Evolutionary conservation across 2,329 filamentous ascomycete species (phyloP), one percentile per base, ranked within the genome.

Genomic region (Thelonectria discophora): DNA sequence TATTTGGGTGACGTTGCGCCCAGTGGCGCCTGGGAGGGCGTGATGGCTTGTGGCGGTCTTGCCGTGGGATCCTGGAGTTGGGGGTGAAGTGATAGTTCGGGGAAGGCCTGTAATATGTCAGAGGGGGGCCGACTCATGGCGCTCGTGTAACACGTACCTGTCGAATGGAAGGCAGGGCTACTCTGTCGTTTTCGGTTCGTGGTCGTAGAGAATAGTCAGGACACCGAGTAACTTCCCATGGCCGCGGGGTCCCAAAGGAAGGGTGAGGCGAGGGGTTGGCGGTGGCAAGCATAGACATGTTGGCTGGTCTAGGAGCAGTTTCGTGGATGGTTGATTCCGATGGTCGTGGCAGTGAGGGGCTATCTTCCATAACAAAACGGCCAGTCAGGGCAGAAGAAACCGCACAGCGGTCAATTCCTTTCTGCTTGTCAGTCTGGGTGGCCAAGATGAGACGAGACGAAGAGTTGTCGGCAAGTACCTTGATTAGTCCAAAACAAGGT

Each of bases 271-370:
- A 73, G 13, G 80, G 76, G 53, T 78, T 74, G 63, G 80, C 72
- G 75, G 83, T 84, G 64, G 81, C 77, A 68, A 84, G 76, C 71
- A 80, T 80, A 72, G 82, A 82, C 82, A 84, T 84, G 43, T 79
- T 82, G 73, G 72, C 62, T 65, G 67, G 60, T 69, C 66, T 46
- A 63, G 65, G 18, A 55, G 65, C 56, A 21, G 60, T 45, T 65
- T 73, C 66, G 60, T 65, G 68, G 63, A 70, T 57, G 63, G 65
- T 67, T 63, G 69, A 64, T 65, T 72, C 64, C 63, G 66, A 73
- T 60, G 73, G 63, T 64, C 65, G 66, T 67, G 70, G 70, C 71
- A 73, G 70, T 59, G 69, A 67, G 64, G 73, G 74, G 72, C 77
- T 79, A 75, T 76, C 72, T 78, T 79, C 79, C 79, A 81, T 82